Evolutionary conservation across 495 filamentous ascomycete species (phyloP).

Genomic region (Penicillium angulare): DNA sequence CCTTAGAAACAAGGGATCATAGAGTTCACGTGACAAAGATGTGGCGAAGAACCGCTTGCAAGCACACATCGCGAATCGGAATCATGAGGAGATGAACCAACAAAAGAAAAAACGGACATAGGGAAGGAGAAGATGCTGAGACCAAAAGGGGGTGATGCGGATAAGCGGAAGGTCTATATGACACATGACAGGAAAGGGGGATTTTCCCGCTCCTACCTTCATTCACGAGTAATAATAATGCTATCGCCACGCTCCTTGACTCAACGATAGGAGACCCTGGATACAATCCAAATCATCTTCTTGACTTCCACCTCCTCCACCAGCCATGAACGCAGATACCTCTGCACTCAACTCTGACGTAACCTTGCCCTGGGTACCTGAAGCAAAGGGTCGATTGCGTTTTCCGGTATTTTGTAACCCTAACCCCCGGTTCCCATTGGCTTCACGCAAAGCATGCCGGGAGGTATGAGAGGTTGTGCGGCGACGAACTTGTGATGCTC

Average conservation of each 20-base stretch:
- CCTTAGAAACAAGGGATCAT: conserved; percentile 25
- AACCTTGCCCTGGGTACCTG: conserved; percentile 26
- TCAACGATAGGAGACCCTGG: conserved; percentile 73
- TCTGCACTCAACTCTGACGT: conserved; percentile 50
- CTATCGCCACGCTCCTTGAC: conserved; percentile 61
- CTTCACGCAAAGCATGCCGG: conserved; percentile 49
- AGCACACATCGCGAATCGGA: conserved; percentile 30
- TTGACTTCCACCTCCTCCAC: conserved; percentile 56
- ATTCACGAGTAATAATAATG: not conserved
- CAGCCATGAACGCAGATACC: conserved; percentile 66
- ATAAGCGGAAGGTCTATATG: conserved; percentile 2
- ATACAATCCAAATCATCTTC: conserved; percentile 75
- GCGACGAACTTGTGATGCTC: conserved; percentile 37
- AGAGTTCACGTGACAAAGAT: conserved; percentile 27
- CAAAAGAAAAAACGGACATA: conserved; percentile 28
- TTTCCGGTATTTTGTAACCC: conserved; percentile 31
- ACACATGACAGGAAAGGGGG: not conserved
- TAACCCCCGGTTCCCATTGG: conserved; percentile 31
- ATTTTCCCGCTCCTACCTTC: not conserved
- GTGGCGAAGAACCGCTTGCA: conserved; percentile 37
- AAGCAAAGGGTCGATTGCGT: conserved; percentile 34
- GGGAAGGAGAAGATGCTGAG: not conserved
- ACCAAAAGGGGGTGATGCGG: not conserved
- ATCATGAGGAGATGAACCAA: conserved; percentile 19
- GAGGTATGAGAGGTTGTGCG: conserved; percentile 32